Evolutionary conservation across 1,139 yeast genomes (phyloP), one percentile per base, ranked within the genome.

Genomic region (Yamadazyma atmosphaerica): DNA sequence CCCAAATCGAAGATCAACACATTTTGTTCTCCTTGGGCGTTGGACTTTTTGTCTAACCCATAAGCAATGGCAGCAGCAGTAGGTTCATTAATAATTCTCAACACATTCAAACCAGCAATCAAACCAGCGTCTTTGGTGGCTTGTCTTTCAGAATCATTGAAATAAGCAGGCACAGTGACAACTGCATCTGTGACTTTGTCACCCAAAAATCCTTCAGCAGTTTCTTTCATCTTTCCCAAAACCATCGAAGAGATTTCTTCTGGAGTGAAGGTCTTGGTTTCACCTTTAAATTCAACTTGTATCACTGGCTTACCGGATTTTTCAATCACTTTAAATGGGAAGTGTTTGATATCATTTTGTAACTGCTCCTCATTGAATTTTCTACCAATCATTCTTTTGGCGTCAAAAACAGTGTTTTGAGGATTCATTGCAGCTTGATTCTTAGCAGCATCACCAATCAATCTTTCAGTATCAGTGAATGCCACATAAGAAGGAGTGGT

Each of bases 1-100:
- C 97, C 97, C 61, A 89, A 77, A 70, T 89, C 97, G 70, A 88
- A 89, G 58, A 89, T 88, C 62, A 89, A 79, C 41, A 89, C 94
- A 63, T 87, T 83, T 75, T 87, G 87, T 71, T 68, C 72, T 19
- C 44, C 42, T 34, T 83, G 88, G 4, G 51, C 78, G 54, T 74
- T 73, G 50, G 83, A 81, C 38, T 86, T 85, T 70, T 85, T 84
- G 65, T 80, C 83, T 53, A 76, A 68, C 58, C 81, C 81, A 60
- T 76, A 76, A 39, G 81, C 81, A 61, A 76, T 75, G 43, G 81
- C 81, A 45, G 81, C 81, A 23, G 81, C 81, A 39, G 81, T 76
- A 45, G 81, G 81, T 61, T 76, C 81, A 58, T 76, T 76, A 47
- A 76, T 75, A 45, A 76, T 76, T 69, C 81, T 70, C 67, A 74